These are phyloP conservation scores for Starmerella riodocensis DNA, from an alignment of 805 yeast species.

Conservation along the genomic window DNA sequence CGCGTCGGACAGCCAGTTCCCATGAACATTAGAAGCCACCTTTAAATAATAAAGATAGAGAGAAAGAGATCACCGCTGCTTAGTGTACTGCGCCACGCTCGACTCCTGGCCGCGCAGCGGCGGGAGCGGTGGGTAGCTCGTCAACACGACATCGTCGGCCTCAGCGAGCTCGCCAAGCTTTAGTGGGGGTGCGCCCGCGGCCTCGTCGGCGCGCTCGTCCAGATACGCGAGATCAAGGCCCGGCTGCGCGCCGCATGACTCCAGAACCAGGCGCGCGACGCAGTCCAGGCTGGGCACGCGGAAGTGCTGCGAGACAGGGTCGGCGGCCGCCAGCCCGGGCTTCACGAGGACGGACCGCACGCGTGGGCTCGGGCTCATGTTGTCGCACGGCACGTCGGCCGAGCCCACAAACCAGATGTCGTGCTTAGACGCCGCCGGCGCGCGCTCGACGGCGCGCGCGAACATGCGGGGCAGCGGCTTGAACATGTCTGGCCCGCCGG, in stretches of 20 bases:
- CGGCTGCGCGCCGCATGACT: not conserved
- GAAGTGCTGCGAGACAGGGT: conserved; percentile 5
- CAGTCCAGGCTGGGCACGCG: conserved; percentile 4
- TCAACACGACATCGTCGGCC: not conserved
- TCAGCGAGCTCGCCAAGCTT: too few relatives aligned
- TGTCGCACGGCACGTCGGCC: conserved; percentile 16
- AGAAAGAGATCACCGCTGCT: too few relatives aligned
- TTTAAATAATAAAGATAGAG: too few relatives aligned
- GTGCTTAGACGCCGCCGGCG: conserved; percentile 14
- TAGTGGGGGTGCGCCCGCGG: not conserved
- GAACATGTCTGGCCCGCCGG: conserved; percentile 13
- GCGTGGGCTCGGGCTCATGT: conserved; percentile 2
- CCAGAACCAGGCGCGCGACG: not conserved
- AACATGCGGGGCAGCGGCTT: conserved; percentile 23
- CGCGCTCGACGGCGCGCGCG: conserved; percentile 16
- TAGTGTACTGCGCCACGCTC: conserved; percentile 1
- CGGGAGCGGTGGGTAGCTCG: not conserved
- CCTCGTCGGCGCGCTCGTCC: not conserved
- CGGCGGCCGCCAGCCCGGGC: conserved; percentile 1
- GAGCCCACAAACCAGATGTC: conserved; percentile 23
- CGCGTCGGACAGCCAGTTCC: not conserved
- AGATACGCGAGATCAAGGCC: not conserved
- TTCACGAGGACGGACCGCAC: conserved; percentile 14
- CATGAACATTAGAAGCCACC: not conserved
- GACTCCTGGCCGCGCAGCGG: conserved; percentile 2